These are phyloP conservation scores for Perkinsus olseni DNA, from an alignment of 169 alveolate genomes.

Conservation along the genomic window DNA sequence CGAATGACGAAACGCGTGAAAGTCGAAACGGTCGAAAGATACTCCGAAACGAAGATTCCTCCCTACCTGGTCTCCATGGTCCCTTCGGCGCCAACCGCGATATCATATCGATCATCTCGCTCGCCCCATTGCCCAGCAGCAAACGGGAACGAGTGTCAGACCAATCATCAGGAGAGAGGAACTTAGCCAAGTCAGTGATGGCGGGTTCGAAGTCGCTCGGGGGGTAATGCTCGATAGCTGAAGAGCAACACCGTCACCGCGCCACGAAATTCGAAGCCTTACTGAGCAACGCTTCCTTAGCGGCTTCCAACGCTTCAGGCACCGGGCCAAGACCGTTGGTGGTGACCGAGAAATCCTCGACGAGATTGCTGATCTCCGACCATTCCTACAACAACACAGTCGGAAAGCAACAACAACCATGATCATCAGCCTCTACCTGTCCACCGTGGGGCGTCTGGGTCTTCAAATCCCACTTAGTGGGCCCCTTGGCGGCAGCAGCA, in stretches of 20 bases:
- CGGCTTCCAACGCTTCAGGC: slow-evolving; percentile 16
- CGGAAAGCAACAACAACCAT: neutral
- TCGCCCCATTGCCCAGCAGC: slow-evolving; percentile 29
- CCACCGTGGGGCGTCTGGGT: slow-evolving; percentile 17
- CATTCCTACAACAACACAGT: slow-evolving; percentile 23
- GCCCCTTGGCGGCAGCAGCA: too few relatives aligned
- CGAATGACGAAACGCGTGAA: neutral
- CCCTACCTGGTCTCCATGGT: slow-evolving; percentile 27
- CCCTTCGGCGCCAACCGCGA: neutral
- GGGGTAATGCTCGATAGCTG: slow-evolving; percentile 17
- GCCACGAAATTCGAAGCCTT: too few relatives aligned
- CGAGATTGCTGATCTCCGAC: slow-evolving; percentile 20
- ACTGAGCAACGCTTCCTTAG: neutral
- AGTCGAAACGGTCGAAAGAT: too few relatives aligned
- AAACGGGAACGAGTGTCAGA: neutral
- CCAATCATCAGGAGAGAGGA: neutral
- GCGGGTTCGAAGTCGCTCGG: slow-evolving; percentile 27
- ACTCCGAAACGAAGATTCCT: too few relatives aligned
- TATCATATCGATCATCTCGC: slow-evolving; percentile 25
- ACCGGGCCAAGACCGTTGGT: slow-evolving; percentile 25
- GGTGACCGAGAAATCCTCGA: slow-evolving; percentile 30
- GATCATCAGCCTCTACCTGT: too few relatives aligned
- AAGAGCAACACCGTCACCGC: neutral
- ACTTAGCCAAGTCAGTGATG: slow-evolving; percentile 5
- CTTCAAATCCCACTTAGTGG: neutral